Evolutionary conservation across 2,329 filamentous ascomycete species (phyloP), one percentile per base, ranked within the genome.

Genomic region (Fusarium devonianum): DNA sequence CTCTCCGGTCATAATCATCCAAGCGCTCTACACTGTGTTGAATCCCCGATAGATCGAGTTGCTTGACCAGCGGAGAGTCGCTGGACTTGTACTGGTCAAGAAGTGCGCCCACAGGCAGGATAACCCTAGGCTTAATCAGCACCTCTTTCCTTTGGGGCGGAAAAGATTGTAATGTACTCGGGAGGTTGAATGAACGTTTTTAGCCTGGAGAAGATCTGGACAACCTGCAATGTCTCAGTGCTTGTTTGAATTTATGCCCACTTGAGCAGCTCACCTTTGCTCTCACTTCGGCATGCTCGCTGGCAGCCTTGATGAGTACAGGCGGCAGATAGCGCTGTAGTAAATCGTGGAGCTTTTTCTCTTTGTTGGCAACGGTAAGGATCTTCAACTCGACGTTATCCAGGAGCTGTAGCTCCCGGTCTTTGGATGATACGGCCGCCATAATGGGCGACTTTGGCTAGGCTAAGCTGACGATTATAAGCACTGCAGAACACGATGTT

Each of bases 31-130:
- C 65, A 30, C 93, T 94, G 67, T 96, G 90, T 66, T 95, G 90
- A 26, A 97, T 88, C 68, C 96, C 96, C 13, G 89, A 80, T 29
- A 97, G 76, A 71, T 97, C 92, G 62, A 97, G 89, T 68, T 96
- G 90, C 56, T 90, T 87, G 58, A 99, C 84, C 26, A 97, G 78
- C 1, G 86, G 77, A 10, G 86, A 87, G 28, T 85, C 78, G 26
- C 84, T 84, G 16, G 89, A 66, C 71, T 95, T 96, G 78, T 96
- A 97, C 70, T 97, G 94, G 62, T 92, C 87, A 44, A 97, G 72
- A 13, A 99, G 79, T 12, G 86, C 84, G n/a, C 84, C 82, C 10
- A 97, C 92, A 0, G 94, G 94, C 5, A 99, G 77, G 43, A 92
- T 80, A 57, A 97, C 85, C 37, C 81, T 81, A 55, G 54, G 14